A percentile compares a stretch with the other conserved stretches of the same genome.
Evolutionary conservation across 2,329 filamentous ascomycete genomes (phyloP).

Genomic region (Fusarium nematophilum): DNA sequence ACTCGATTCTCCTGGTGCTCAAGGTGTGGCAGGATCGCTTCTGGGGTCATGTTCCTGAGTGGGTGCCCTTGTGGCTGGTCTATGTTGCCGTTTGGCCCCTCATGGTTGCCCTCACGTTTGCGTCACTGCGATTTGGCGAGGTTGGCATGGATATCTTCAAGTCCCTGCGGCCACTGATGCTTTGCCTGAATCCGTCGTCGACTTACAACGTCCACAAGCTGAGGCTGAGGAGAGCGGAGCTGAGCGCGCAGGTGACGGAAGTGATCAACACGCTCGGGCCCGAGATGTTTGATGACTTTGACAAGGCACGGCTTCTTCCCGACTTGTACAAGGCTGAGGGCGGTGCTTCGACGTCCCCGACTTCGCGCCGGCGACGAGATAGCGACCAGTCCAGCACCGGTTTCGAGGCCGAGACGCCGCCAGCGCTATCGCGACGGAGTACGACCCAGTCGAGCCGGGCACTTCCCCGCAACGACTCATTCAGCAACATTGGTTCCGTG

Average conservation of each 20-base stretch:
- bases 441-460: conserved; percentile 65
- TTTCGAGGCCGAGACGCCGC: conserved; percentile 53
- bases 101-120: conserved; percentile 91
- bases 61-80: conserved; percentile 82
- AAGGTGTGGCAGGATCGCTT: conserved; percentile 86
- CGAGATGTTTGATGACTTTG: conserved; percentile 97
- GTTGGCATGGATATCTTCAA: conserved; percentile 99
- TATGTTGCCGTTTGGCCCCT: conserved; percentile 80
- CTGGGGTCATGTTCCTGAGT: conserved; percentile 82
- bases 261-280: conserved; percentile 96
- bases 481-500: conserved; percentile 87
- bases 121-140: conserved; percentile 92
- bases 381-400: conserved; percentile 60
- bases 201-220: conserved; percentile 86
- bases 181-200: conserved; percentile 86
- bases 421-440: conserved; percentile 57
- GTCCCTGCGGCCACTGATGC: conserved; percentile 86
- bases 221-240: conserved; percentile 75
- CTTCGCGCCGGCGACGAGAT: conserved; percentile 53
- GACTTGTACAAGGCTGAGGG: conserved; percentile 60
- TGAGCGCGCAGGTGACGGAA: conserved; percentile 86
- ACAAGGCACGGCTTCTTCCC: conserved; percentile 76
- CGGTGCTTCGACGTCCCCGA: conserved; percentile 38
- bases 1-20: conserved; percentile 78
- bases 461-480: conserved; percentile 89